Conservation (phyloP, 495 filamentous ascomycete species). For the Sordaria brevicollis region DNA sequence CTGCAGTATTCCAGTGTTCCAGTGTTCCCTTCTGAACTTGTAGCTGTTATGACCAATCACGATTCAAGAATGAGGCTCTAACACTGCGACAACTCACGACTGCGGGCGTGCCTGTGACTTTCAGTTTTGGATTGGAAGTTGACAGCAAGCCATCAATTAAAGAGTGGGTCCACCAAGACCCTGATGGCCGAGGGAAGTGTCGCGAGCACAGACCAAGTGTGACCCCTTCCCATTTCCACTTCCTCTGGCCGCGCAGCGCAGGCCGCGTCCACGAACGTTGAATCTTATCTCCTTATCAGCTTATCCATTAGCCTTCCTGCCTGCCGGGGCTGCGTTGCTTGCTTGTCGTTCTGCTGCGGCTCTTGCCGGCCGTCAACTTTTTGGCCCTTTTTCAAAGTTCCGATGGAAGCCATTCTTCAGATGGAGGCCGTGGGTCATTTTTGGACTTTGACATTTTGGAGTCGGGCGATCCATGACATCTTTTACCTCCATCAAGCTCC, state of each 20-base stretch:
- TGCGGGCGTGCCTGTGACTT: background rate
- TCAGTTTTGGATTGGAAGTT: background rate
- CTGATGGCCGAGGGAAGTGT: background rate
- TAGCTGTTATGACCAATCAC: background rate
- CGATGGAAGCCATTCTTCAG: background rate
- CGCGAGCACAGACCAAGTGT: background rate
- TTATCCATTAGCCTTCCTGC: background rate
- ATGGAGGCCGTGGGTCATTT: background rate
- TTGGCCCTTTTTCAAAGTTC: background rate
- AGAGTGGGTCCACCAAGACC: background rate
- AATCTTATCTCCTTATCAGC: background rate
- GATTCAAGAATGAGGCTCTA: background rate
- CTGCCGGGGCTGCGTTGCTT: background rate
- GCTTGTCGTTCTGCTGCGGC: background rate
- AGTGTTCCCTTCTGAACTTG: background rate
- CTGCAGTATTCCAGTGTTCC: no score
- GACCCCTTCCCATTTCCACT: background rate
- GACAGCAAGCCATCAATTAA: slow-evolving; percentile 3
- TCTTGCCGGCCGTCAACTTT: background rate
- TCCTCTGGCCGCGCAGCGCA: no score
- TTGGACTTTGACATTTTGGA: background rate
- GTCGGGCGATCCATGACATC: background rate
- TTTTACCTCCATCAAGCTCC: background rate
- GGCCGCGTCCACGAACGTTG: no score
- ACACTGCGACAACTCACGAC: background rate